Percentiles rank a stretch among this genome's conserved stretches.
Evolutionary conservation across 2,329 filamentous ascomycete species (phyloP).

Genomic region (Clonostachys solani): DNA sequence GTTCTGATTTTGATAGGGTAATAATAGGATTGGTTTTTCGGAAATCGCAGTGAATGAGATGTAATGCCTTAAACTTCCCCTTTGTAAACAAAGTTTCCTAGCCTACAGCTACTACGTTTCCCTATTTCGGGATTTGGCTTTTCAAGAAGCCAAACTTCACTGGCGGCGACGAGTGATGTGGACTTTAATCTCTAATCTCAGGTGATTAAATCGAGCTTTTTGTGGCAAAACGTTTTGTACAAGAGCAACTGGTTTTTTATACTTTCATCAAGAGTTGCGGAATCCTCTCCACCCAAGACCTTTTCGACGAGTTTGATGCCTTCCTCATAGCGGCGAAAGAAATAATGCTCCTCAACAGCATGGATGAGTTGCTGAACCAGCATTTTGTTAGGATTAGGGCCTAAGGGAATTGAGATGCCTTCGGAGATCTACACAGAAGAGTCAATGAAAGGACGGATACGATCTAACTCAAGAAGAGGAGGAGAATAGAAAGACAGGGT

Average conservation of each 20-base stretch:
- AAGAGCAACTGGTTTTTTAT: not conserved
- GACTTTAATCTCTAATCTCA: not conserved
- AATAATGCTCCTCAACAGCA: conserved; percentile 55
- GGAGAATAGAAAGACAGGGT: too few species aligned
- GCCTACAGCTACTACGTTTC: too few species aligned
- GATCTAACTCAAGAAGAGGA: conserved; percentile 1
- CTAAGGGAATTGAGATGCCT: conserved; percentile 34
- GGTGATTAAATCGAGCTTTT: too few species aligned
- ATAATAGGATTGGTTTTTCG: too few species aligned
- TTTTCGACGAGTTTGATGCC: conserved; percentile 33
- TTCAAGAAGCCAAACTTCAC: not conserved
- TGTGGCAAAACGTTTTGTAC: too few species aligned
- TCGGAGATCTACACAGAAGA: conserved; percentile 34
- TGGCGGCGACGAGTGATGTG: not conserved
- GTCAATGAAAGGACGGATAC: not conserved
- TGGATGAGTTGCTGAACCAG: conserved; percentile 46
- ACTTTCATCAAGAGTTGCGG: not conserved
- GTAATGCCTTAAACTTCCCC: too few species aligned
- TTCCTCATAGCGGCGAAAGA: conserved; percentile 40
- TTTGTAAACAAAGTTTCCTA: too few species aligned
- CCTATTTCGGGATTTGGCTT: too few species aligned
- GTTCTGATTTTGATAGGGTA: too few species aligned
- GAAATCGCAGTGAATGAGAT: too few species aligned
- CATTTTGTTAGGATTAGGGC: conserved; percentile 32
- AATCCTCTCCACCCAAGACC: conserved; percentile 17